Percentiles rank a stretch among this genome's conserved stretches.
These are phyloP conservation scores for Primulina huaijiensis DNA, from an alignment of 257 asterid species.

Conservation along the genomic window DNA sequence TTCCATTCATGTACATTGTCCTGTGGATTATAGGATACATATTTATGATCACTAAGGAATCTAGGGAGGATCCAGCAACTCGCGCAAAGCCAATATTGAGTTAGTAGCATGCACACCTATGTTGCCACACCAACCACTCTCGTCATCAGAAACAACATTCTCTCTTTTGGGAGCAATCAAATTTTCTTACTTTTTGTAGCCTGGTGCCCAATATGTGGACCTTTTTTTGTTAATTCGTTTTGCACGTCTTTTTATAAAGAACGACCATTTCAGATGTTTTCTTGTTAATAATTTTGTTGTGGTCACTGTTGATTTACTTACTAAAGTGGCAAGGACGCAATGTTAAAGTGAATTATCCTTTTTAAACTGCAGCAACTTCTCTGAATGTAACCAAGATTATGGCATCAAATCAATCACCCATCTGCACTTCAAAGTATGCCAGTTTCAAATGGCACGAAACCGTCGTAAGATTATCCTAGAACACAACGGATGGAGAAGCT, in stretches of 20 bases:
- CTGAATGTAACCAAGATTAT: too few relatives aligned
- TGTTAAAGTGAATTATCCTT: too few relatives aligned
- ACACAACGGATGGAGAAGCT: neutral
- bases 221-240: neutral
- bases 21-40: conserved; percentile 72
- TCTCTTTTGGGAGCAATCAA: neutral
- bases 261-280: neutral
- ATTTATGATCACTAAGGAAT: conserved; percentile 66
- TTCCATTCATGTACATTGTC: conserved; percentile 53
- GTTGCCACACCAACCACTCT: neutral
- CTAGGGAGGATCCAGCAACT: conserved; percentile 67
- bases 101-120: neutral
- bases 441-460: too few relatives aligned
- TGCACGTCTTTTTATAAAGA: neutral
- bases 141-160: neutral
- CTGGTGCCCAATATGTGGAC: neutral
- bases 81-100: conserved; percentile 69
- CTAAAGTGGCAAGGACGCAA: too few relatives aligned
- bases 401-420: too few relatives aligned
- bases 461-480: neutral
- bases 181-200: neutral
- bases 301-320: neutral
- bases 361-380: too few relatives aligned
- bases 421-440: too few relatives aligned
- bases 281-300: neutral